Evolutionary conservation across 306 rosid species (phyloP), one percentile per base, ranked within the genome.

Genomic region (Ziziphus jujuba): DNA sequence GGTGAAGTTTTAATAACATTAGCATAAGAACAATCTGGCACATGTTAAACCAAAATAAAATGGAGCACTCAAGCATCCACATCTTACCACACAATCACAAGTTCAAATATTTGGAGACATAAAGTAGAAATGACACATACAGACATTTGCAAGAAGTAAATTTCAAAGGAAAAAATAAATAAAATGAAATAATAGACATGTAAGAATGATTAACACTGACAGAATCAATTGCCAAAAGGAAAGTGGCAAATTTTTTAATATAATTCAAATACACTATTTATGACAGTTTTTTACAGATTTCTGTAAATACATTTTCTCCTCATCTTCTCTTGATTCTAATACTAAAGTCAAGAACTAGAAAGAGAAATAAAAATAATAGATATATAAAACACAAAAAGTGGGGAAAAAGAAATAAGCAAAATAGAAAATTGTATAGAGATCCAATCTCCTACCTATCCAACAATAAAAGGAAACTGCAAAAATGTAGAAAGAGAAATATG

Each of bases 391-490:
- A 49, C 49, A 71, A 5, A 44, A 72, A 36, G 56, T 35, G 56
- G 9, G 3, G 6, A 60, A 20, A 24, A 63, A n/a, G n/a, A 56
- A 64, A 45, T 10, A 15, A 47, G 3, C 34, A 57, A 24, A 19
- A 44, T 21, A 51, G 71, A 61, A 57, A 67, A 56, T 16, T 43
- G 77, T 63, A 24, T 57, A 50, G 61, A 76, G 73, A 74, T 34
- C 72, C 64, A 34, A 66, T 56, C 63, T 81, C 66, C 83, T 75
- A 81, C 79, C 84, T 77, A 77, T 50, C 28, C 59, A 74, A 80
- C 71, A 68, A 13, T 47, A 65, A 65, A 58, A 28, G 57, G 59
- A 76, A 63, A 75, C 81, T 70, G 74, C 70, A 69, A 79, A 78
- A 81, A 60, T 74, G 22, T 38, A 65, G 75, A 76, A 71, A 78